Percentiles rank a stretch among this genome's conserved stretches.
Evolutionary conservation across 176 grass and related monocot species (phyloP).

Genomic region (Bothriochloa decipiens): DNA sequence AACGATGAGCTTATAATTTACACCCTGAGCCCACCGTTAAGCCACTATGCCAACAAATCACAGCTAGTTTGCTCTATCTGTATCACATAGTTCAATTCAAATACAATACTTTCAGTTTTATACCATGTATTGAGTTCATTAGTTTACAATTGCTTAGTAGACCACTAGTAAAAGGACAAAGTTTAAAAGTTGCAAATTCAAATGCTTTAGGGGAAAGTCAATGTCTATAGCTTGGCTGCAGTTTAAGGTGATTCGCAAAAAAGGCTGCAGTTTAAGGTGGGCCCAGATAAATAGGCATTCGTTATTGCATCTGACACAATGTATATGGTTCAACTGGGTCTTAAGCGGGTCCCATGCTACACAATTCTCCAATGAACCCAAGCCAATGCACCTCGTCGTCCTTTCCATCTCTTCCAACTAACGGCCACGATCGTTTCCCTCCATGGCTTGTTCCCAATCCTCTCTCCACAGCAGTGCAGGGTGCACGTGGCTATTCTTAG

Average conservation of each 20-base stretch:
- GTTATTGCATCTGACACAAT: neutral
- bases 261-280: neutral
- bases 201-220: neutral
- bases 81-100: neutral
- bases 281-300: neutral
- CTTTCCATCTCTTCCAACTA: neutral
- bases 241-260: neutral
- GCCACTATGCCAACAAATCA: neutral
- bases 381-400: neutral
- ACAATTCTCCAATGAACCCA: neutral
- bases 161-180: neutral
- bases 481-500: neutral
- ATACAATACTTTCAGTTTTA: neutral
- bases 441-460: neutral
- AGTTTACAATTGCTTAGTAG: slow-evolving; percentile 4
- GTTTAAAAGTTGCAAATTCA: neutral
- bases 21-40: neutral
- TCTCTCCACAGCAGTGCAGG: neutral
- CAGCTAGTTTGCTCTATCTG: neutral
- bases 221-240: neutral
- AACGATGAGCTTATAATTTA: neutral
- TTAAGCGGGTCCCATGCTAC: neutral
- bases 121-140: neutral
- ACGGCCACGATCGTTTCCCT: neutral
- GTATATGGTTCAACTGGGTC: neutral